Percentiles rank a stretch among this genome's conserved stretches.
Conservation (phyloP, 768 basidiomycete species). For the Lactifluus rugatus region DNA sequence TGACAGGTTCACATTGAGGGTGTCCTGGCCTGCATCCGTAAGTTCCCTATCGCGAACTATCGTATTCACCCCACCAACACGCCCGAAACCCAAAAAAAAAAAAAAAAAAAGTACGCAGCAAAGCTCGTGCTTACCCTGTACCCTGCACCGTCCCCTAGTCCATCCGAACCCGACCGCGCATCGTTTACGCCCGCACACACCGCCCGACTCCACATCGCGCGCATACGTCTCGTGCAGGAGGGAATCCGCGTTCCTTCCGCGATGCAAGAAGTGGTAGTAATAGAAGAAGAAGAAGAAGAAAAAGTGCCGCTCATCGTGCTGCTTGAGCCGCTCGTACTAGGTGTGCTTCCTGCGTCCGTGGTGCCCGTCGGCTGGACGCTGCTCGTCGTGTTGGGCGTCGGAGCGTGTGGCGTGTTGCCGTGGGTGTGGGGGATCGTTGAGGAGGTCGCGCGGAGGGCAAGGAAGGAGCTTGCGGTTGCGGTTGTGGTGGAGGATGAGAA, state of each 20-base stretch:
- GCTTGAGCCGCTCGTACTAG: constrained; percentile 52
- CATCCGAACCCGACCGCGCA: neutral
- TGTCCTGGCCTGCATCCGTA: constrained; percentile 31
- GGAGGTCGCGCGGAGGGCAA: constrained; percentile 14
- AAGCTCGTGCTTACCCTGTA: neutral
- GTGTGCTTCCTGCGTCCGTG: constrained; percentile 49
- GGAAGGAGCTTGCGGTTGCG: constrained; percentile 11
- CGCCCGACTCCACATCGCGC: constrained; percentile 44
- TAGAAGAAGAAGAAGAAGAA: neutral
- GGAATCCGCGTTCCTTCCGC: constrained; percentile 35
- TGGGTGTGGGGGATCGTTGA: constrained; percentile 9
- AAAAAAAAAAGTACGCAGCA: neutral
- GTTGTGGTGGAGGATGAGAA: neutral
- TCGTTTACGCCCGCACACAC: neutral
- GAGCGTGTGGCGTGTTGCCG: constrained; percentile 17
- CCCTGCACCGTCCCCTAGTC: neutral
- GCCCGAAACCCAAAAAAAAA: too few species aligned
- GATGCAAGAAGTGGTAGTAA: too few species aligned
- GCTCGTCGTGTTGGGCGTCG: constrained; percentile 21
- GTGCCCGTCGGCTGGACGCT: constrained; percentile 27
- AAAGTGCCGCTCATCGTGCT: constrained; percentile 41
- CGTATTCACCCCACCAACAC: too few species aligned
- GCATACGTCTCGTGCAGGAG: constrained; percentile 43
- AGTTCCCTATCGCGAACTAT: constrained; percentile 14
- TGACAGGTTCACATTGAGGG: constrained; percentile 26